Base-by-base conservation (phyloP, 306 rosid species). In the Corylus avellana region DNA sequence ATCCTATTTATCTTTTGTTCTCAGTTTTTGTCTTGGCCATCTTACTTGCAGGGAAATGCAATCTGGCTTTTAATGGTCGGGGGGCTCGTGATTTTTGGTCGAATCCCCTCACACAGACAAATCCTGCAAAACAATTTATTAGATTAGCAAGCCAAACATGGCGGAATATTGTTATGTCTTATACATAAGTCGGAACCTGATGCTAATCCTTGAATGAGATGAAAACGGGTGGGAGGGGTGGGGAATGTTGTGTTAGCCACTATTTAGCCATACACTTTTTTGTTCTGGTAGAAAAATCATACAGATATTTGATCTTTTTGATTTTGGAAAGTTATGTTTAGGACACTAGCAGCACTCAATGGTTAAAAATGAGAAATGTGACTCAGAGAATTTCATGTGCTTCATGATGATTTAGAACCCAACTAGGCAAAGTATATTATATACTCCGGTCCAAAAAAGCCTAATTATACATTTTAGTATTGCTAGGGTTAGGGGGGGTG, bases 41-140 rank as follows among this genome's bases (percentile, higher is more conserved):
- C 85, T 84, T 92, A 87, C 90, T 94, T 63, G 90, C 89, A 72
- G 90, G 85, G 77, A 61, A 84, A 85, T 92, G 98, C 69, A 95
- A 85, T 78, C 98, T 87, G 78, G 89, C 80, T 57, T 14, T 54
- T 55, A 94, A 85, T 29, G 98, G 97, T 16, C 97, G 92, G 0
- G 98, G 98, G 27, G 85, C 84, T 0, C 92, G 83, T 13, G 74
- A 54, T 79, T 89, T 77, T 59, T 79, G 92, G 80, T 95, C 97
- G 81, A 92, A 95, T 75, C 97, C 98, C 75, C 98, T 92, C 17
- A 95, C 97, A 67, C 98, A 95, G 63, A 95, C 92, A 86, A 84
- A 92, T 29, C 98, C 98, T 95, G 94, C 84, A 87, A 85, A 85
- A 70, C 37, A 54, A 78, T 74, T 20, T 70, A 54, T 56, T 79